Evolutionary conservation across 2,329 filamentous ascomycete species (phyloP).

Genomic region (Pezicula rhizophila): DNA sequence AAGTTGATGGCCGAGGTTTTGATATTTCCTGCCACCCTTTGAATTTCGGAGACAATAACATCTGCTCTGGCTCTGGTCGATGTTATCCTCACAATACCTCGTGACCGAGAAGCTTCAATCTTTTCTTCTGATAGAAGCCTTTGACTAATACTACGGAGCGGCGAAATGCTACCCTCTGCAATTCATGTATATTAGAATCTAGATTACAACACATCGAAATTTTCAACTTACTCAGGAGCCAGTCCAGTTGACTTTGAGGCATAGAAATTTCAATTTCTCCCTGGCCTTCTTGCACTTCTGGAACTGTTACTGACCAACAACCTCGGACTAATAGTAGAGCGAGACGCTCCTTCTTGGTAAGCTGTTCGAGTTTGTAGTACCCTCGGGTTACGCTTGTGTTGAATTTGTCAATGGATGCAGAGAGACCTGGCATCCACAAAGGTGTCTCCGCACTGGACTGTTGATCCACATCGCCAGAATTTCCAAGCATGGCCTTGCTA

Average conservation of each 20-base stretch:
- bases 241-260: slow-evolving; percentile 16
- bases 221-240: slow-evolving; percentile 21
- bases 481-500: neutral
- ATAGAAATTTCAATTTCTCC: slow-evolving; percentile 26
- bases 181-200: slow-evolving; percentile 3
- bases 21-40: slow-evolving; percentile 15
- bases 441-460: slow-evolving; percentile 13
- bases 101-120: slow-evolving; percentile 21
- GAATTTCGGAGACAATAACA: slow-evolving; percentile 16
- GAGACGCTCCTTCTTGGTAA: slow-evolving; percentile 23
- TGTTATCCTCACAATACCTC: slow-evolving; percentile 22
- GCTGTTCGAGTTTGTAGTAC: slow-evolving; percentile 18
- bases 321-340: slow-evolving; percentile 20
- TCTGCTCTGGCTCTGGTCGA: slow-evolving; percentile 17
- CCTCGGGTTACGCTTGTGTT: slow-evolving; percentile 19
- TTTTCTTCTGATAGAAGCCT: slow-evolving; percentile 17
- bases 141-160: slow-evolving; percentile 18
- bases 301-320: slow-evolving; percentile 25
- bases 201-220: neutral
- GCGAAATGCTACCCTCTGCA: slow-evolving; percentile 12
- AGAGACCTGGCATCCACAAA: slow-evolving; percentile 23
- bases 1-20: slow-evolving; percentile 12
- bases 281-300: slow-evolving; percentile 21
- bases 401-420: slow-evolving; percentile 15
- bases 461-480: neutral